Percentiles rank a stretch among this genome's conserved stretches.
These are phyloP conservation scores for Sapria himalayana DNA, from an alignment of 345 rosid species.

Conservation along the genomic window DNA sequence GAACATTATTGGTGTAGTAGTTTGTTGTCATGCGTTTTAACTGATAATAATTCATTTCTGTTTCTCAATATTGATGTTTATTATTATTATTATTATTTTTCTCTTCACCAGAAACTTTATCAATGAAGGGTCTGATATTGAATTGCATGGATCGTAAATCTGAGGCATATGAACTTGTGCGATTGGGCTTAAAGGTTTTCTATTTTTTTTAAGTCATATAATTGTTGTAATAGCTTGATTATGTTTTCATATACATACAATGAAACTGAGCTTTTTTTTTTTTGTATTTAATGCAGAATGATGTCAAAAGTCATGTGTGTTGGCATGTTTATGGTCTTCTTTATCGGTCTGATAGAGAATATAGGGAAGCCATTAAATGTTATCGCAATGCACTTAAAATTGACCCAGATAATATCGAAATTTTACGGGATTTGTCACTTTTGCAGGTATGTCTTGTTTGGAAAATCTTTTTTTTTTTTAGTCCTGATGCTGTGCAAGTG, in stretches of 20 bases:
- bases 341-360: conserved; percentile 96
- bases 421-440: conserved; percentile 79
- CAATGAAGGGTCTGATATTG: conserved; percentile 94
- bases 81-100: too few species aligned
- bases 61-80: too few species aligned
- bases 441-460: conserved; percentile 45
- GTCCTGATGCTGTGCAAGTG: too few species aligned
- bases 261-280: conserved; percentile 7
- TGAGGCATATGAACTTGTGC: conserved; percentile 95
- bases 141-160: conserved; percentile 98
- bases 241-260: conserved; percentile 4
- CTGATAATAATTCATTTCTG: too few species aligned
- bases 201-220: conserved; percentile 7
- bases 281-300: conserved; percentile 83
- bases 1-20: too few species aligned
- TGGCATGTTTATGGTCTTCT: conserved; percentile 99
- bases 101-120: conserved; percentile 58
- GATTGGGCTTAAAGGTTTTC: conserved; percentile 74
- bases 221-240: conserved; percentile 3
- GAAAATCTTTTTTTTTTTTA: too few species aligned
- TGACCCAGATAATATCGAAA: conserved; percentile 97
- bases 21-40: too few species aligned
- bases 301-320: conserved; percentile 97
- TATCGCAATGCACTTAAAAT: conserved; percentile 81
- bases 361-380: conserved; percentile 97